Conservation (phyloP, 202 grass and related monocot genomes). For the Carex sylvatica region DNA sequence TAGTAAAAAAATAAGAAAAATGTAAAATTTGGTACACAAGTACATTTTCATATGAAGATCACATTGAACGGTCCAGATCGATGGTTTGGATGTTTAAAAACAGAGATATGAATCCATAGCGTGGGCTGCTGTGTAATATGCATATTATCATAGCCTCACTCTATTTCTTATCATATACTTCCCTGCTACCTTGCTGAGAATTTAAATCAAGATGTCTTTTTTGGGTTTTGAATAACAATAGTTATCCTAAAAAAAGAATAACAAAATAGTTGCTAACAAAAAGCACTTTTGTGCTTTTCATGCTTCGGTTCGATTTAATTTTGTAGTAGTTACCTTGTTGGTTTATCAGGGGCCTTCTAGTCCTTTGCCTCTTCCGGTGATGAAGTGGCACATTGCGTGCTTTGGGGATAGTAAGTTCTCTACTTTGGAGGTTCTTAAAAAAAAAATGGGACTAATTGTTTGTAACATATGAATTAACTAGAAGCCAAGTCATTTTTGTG, state of each 20-base stretch:
- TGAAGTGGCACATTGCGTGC: background rate
- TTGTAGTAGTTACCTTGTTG: background rate
- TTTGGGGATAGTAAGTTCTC: background rate
- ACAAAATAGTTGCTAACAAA: background rate
- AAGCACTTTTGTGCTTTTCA: background rate
- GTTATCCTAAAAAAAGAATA: background rate
- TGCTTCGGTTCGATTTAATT: background rate
- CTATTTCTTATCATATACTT: background rate
- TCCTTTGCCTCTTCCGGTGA: background rate
- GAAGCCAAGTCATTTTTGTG: background rate
- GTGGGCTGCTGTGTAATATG: too few species aligned
- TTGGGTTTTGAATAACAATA: background rate
- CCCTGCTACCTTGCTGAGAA: background rate
- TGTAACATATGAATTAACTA: constrained; percentile 12
- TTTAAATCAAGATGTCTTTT: background rate
- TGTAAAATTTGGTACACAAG: too few species aligned
- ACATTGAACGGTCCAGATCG: too few species aligned
- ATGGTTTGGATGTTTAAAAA: too few species aligned
- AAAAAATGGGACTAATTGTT: background rate
- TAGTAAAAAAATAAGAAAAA: too few species aligned
- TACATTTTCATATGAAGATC: too few species aligned
- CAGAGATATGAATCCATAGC: too few species aligned
- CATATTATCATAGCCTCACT: too few species aligned
- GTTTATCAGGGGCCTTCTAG: background rate
- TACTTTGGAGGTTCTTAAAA: background rate